Base-by-base conservation (phyloP, 345 rosid species). In the Rhizophora apiculata region DNA sequence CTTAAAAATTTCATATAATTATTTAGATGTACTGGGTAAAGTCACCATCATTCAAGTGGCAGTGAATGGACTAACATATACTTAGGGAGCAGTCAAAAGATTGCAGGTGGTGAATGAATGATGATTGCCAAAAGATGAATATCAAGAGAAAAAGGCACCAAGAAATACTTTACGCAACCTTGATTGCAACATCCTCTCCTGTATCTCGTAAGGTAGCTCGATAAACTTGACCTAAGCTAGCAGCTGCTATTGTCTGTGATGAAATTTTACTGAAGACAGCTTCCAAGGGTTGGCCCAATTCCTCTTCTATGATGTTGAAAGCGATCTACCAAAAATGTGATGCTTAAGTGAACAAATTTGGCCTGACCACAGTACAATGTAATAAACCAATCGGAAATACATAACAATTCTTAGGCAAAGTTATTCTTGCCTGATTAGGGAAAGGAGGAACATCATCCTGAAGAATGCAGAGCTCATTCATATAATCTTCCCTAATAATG, bases 361-460 rank as follows among this genome's bases (percentile, higher is more conserved):
- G 71, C 62, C 64, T 51, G 29, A 3, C 37, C 26, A 34, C 21
- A 24, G 20, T 31, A 27, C 5, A 43, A 39, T 6, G 27, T 36
- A 62, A 60, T 13, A 7, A 43, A 46, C 30, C 8, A 36, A 36
- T 48, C 3, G 16, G 32, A 60, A 57, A 57, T 16, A 54, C 65
- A 64, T 31, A 26, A 20, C 8, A 57, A 34, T 19, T 52, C 59
- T 34, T 5, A 22, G 31, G n/a, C 36, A 8, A 58, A 49, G 19
- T 6, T 46, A n/a, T 10, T 64, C 60, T 81, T 53, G 84, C 98
- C 95, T 91, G 89, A 79, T 91, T 94, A 31, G 97, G 96, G 73
- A 94, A 91, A 43, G 98, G 75, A 68, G 98, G 98, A 62, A 91
- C 98, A 68, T 94, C 98, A 58, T 94, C 98, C 79, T 94, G 98